Evolutionary conservation across 2,329 filamentous ascomycete species (phyloP).

Genomic region (Lithohypha guttulata): DNA sequence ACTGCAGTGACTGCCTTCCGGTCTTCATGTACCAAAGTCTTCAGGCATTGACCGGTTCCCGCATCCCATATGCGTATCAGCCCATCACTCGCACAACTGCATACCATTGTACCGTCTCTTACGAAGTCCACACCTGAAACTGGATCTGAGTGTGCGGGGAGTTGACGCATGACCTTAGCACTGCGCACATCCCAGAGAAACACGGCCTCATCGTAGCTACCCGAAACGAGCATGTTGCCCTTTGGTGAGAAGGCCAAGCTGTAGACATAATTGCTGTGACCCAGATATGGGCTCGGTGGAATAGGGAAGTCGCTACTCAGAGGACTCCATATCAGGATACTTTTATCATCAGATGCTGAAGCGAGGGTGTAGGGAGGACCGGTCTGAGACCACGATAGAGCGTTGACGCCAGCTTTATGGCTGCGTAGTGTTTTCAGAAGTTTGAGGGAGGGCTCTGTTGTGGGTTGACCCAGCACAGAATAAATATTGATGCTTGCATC

Average conservation of each 20-base stretch:
- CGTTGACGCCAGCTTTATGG: conserved; percentile 84
- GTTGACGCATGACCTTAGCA: conserved; percentile 72
- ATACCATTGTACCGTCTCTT: conserved; percentile 80
- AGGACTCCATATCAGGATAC: conserved; percentile 82
- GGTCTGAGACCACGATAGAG: conserved; percentile 89
- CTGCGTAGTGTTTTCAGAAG: conserved; percentile 84
- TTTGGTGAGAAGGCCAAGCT: conserved; percentile 93
- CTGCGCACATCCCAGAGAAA: conserved; percentile 94
- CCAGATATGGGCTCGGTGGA: conserved; percentile 47
- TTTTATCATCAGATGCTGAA: conserved; percentile 90
- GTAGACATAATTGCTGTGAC: conserved; percentile 95
- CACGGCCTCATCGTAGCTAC: conserved; percentile 93
- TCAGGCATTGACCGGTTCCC: conserved; percentile 83
- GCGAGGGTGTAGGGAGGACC: conserved; percentile 61
- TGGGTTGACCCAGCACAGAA: conserved; percentile 13
- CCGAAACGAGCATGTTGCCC: conserved; percentile 90
- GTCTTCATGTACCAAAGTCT: conserved; percentile 92
- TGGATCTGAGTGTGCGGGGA: conserved; percentile 91
- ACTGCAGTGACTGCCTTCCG: conserved; percentile 83
- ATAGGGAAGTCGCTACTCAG: conserved; percentile 47
- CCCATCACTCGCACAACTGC: conserved; percentile 83
- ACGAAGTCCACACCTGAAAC: conserved; percentile 91
- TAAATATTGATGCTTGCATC: conserved; percentile 89
- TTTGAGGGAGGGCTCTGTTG: conserved; percentile 55
- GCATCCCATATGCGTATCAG: conserved; percentile 94